These are phyloP conservation scores for Rhynchosporium graminicola DNA, from an alignment of 2,329 filamentous ascomycete genomes.

Conservation along the genomic window DNA sequence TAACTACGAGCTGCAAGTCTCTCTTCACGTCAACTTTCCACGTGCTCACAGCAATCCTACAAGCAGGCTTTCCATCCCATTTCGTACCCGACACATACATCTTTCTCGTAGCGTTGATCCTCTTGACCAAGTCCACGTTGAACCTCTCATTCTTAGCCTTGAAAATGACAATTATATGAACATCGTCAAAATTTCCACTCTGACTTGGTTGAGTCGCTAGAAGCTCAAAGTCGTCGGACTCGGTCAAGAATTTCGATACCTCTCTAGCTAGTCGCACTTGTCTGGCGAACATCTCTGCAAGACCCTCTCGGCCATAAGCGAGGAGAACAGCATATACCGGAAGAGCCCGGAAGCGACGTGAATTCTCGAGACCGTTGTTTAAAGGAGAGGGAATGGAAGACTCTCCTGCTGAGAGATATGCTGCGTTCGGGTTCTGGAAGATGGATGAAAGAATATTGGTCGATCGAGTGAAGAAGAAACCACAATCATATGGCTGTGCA, in stretches of 20 bases:
- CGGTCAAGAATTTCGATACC: constrained; percentile 64
- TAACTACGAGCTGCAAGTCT: constrained; percentile 65
- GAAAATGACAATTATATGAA: constrained; percentile 71
- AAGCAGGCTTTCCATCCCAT: constrained; percentile 74
- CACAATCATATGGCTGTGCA: constrained; percentile 76
- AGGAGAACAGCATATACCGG: constrained; percentile 81
- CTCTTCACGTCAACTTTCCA: constrained; percentile 73
- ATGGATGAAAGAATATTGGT: constrained; percentile 58
- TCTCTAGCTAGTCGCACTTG: constrained; percentile 72
- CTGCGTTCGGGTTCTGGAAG: constrained; percentile 83
- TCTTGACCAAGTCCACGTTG: constrained; percentile 67
- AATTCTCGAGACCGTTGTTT: constrained; percentile 89
- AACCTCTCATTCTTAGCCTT: constrained; percentile 64
- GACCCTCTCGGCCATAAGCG: constrained; percentile 70
- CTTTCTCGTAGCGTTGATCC: constrained; percentile 71
- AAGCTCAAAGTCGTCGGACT: constrained; percentile 64
- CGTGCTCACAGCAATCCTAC: constrained; percentile 82
- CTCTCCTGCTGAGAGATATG: constrained; percentile 62
- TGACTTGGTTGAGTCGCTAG: constrained; percentile 50
- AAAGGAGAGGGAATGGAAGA: constrained; percentile 71
- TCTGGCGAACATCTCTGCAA: constrained; percentile 67
- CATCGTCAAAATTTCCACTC: constrained; percentile 37
- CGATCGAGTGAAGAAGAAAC: constrained; percentile 80
- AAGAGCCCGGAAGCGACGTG: constrained; percentile 84
- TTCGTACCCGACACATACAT: constrained; percentile 83